These are phyloP conservation scores for Thelonectria discophora DNA, from an alignment of 2,329 filamentous ascomycete species.

Conservation along the genomic window DNA sequence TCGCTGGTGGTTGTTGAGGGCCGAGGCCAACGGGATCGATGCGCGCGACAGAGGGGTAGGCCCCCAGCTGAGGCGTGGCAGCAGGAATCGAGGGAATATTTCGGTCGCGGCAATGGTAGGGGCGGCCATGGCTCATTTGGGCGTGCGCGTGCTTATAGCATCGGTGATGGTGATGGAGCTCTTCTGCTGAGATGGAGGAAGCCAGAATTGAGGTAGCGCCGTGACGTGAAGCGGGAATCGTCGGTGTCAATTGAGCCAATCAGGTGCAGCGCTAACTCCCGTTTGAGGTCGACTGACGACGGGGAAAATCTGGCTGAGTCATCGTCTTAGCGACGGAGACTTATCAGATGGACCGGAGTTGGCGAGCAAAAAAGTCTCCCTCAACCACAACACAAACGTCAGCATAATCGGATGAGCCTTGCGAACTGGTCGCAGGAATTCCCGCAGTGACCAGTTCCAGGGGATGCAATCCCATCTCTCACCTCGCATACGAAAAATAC, in stretches of 20 bases:
- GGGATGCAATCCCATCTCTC: background rate
- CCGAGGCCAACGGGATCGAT: slow-evolving; percentile 33
- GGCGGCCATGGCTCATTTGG: slow-evolving; percentile 39
- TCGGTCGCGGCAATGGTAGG: slow-evolving; percentile 46
- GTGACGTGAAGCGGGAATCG: slow-evolving; percentile 40
- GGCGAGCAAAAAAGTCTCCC: background rate
- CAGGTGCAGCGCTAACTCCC: slow-evolving; percentile 1
- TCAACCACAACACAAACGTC: too few relatives aligned
- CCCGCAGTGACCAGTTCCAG: too few relatives aligned
- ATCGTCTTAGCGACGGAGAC: slow-evolving; percentile 5
- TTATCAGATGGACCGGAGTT: slow-evolving; percentile 23
- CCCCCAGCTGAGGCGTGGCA: slow-evolving; percentile 65
- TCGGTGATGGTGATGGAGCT: slow-evolving; percentile 20
- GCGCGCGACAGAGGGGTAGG: slow-evolving; percentile 40
- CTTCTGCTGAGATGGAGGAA: slow-evolving; percentile 27
- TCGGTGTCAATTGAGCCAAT: slow-evolving; percentile 43
- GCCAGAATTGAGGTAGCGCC: slow-evolving; percentile 24
- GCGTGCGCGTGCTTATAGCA: slow-evolving; percentile 1
- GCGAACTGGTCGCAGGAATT: too few relatives aligned
- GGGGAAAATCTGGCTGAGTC: slow-evolving; percentile 11
- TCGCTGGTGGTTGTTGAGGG: slow-evolving; percentile 28
- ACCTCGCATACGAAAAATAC: background rate
- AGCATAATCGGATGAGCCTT: too few relatives aligned
- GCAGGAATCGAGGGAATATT: slow-evolving; percentile 61
- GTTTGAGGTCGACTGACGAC: slow-evolving; percentile 24